Conservation (phyloP, 805 yeast genomes). For the Starmerella vitae region DNA sequence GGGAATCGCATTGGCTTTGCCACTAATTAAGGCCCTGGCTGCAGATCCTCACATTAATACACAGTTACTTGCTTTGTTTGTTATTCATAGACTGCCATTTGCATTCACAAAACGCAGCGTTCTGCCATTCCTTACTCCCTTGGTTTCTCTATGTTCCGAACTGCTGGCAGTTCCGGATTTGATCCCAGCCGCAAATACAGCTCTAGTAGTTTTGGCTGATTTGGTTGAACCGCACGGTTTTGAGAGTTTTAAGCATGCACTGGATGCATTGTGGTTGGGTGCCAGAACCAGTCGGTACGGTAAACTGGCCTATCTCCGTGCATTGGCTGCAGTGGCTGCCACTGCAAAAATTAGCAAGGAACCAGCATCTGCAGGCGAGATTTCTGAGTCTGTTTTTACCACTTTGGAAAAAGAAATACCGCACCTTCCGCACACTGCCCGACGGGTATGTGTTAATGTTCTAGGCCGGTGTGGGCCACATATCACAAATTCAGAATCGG, state of each 20-base stretch:
- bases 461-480: conserved; percentile 53
- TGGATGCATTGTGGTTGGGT: conserved; percentile 75
- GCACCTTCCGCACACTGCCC: not conserved
- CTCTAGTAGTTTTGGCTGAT: conserved; percentile 65
- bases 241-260: conserved; percentile 61
- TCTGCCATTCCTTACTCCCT: conserved; percentile 54
- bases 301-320: conserved; percentile 52
- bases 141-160: conserved; percentile 35
- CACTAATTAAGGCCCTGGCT: conserved; percentile 72
- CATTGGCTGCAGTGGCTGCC: conserved; percentile 58
- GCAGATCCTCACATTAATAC: conserved; percentile 70
- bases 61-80: conserved; percentile 52
- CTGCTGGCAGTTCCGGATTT: conserved; percentile 55
- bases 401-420: not conserved
- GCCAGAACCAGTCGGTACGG: conserved; percentile 63
- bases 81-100: conserved; percentile 58
- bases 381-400: not conserved
- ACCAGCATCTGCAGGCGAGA: not conserved
- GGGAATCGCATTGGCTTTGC: conserved; percentile 58
- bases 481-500: conserved; percentile 37
- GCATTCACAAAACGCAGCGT: conserved; percentile 51
- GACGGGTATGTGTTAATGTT: conserved; percentile 34
- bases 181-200: conserved; percentile 54
- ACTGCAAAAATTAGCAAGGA: not conserved
- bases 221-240: conserved; percentile 79